A percentile compares a stretch with the other conserved stretches of the same genome.
These are phyloP conservation scores for Leishmania martiniquensis DNA, from an alignment of 208 protist species.

Conservation along the genomic window DNA sequence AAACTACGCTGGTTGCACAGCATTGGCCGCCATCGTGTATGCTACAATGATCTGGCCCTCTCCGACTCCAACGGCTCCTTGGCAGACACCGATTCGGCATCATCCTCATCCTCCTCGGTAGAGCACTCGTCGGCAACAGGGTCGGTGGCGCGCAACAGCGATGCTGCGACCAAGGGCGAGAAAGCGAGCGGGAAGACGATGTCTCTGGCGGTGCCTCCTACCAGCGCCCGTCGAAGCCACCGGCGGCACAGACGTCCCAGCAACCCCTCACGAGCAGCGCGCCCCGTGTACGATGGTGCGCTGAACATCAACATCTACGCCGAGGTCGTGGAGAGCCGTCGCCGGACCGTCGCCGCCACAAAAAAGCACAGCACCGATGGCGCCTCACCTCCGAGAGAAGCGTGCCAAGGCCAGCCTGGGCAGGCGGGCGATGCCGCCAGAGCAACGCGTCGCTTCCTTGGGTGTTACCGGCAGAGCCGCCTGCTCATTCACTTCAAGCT, in stretches of 20 bases:
- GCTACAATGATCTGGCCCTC: constrained; percentile 30
- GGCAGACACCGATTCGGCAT: not conserved
- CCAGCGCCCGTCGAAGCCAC: not conserved
- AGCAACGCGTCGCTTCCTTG: constrained; percentile 34
- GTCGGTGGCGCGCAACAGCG: not conserved
- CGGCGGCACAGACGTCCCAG: not conserved
- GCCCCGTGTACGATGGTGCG: constrained; percentile 37
- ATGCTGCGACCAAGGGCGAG: not conserved
- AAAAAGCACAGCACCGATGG: not conserved
- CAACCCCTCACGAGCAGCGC: not conserved
- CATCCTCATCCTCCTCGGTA: not conserved
- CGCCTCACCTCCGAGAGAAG: not conserved
- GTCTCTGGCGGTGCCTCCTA: not conserved
- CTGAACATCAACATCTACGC: constrained; percentile 57
- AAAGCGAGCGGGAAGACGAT: not conserved
- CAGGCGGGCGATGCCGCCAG: not conserved
- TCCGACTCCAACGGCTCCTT: constrained; percentile 15
- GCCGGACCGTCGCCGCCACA: not conserved
- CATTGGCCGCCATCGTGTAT: constrained; percentile 20
- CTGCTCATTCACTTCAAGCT: constrained; percentile 84
- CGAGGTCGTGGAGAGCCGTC: constrained; percentile 3
- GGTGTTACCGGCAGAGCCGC: constrained; percentile 80
- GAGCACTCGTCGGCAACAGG: not conserved
- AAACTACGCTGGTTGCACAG: constrained; percentile 33
- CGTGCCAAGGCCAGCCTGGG: not conserved